These are phyloP conservation scores for Globisporangium mamillatum DNA, from an alignment of 352 stramenopile genomes.

Conservation along the genomic window DNA sequence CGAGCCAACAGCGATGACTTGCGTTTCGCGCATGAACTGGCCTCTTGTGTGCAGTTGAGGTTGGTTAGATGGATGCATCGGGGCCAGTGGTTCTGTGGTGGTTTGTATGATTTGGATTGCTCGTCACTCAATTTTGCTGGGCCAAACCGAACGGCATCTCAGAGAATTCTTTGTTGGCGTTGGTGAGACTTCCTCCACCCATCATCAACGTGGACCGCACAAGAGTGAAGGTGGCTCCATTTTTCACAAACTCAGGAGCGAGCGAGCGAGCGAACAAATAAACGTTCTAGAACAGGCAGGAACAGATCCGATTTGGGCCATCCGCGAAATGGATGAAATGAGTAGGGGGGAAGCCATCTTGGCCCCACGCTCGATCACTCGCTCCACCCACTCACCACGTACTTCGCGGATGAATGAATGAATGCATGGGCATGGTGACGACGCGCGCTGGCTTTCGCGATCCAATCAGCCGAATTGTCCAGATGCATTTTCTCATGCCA, in stretches of 20 bases:
- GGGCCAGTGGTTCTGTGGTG: not conserved
- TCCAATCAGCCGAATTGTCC: not conserved
- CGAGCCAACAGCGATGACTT: not conserved
- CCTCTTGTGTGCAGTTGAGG: not conserved
- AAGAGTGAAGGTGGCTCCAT: constrained; percentile 13
- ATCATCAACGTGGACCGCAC: constrained; percentile 2
- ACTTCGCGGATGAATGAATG: not conserved
- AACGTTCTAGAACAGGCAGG: constrained; percentile 7
- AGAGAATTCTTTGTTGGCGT: not conserved
- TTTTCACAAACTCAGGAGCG: not conserved
- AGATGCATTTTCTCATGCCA: not conserved
- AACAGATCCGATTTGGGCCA: not conserved
- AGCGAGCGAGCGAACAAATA: not conserved
- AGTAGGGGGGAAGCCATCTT: not conserved
- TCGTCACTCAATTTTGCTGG: not conserved
- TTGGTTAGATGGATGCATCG: not conserved
- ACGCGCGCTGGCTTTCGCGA: not conserved
- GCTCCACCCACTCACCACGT: not conserved
- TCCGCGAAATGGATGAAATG: not conserved
- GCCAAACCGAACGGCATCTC: not conserved
- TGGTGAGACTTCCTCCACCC: not conserved
- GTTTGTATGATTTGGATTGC: not conserved
- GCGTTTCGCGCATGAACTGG: not conserved
- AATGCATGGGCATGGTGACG: too few relatives aligned
- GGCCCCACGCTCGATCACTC: not conserved